Conservation (phyloP, 768 basidiomycete genomes). For the Lentinus tigrinus region DNA sequence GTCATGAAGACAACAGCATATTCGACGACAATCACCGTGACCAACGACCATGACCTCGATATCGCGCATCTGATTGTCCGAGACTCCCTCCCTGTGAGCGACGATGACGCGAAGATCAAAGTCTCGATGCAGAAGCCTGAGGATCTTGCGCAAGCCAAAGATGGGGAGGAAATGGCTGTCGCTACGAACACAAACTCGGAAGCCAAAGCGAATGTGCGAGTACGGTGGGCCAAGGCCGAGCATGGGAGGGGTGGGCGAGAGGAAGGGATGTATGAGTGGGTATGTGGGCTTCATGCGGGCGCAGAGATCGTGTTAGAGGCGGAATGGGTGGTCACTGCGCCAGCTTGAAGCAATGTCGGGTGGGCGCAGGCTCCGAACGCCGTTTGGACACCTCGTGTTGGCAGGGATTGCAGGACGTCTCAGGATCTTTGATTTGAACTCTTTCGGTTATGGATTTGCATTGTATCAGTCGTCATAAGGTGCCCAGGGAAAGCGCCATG, state of each 20-base stretch:
- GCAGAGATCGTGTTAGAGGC: slow-evolving; percentile 43
- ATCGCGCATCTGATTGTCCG: slow-evolving; percentile 45
- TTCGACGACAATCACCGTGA: slow-evolving; percentile 38
- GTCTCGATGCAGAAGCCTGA: slow-evolving; percentile 47
- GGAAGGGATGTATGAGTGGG: slow-evolving; percentile 60
- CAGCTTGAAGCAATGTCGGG: slow-evolving; percentile 29
- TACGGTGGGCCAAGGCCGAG: slow-evolving; percentile 37
- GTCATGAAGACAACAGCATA: slow-evolving; percentile 42
- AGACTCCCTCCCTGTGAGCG: slow-evolving; percentile 43
- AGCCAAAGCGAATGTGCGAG: slow-evolving; percentile 25
- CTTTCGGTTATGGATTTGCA: too few species aligned
- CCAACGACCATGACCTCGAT: slow-evolving; percentile 46
- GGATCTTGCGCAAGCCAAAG: slow-evolving; percentile 46
- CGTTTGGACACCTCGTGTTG: too few species aligned
- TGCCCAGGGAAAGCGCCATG: too few species aligned
- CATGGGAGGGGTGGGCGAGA: slow-evolving; percentile 50
- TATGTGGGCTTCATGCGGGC: slow-evolving; percentile 41
- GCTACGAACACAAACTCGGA: slow-evolving; percentile 37
- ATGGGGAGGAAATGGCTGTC: slow-evolving; percentile 37
- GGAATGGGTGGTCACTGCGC: slow-evolving; percentile 53
- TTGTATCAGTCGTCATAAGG: too few species aligned
- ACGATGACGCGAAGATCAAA: slow-evolving; percentile 38
- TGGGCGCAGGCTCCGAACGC: slow-evolving; percentile 21
- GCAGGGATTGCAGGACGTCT: too few species aligned
- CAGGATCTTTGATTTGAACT: too few species aligned